Conservation (phyloP, 2,329 filamentous ascomycete genomes). For the Fusarium acutatum region DNA sequence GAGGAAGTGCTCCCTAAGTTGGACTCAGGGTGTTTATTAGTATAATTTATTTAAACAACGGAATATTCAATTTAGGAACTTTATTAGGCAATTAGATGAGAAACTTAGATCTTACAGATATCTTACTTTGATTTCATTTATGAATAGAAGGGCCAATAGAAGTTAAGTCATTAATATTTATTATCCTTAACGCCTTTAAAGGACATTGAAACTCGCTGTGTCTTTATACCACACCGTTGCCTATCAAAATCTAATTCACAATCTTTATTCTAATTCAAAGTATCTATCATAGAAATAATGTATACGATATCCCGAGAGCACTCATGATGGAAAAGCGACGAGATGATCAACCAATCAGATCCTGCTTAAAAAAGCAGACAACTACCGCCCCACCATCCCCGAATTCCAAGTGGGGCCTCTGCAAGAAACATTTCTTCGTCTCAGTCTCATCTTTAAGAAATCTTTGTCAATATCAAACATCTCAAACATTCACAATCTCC, state of each 20-base stretch:
- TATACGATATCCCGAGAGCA: neutral
- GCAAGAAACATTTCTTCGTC: conserved; percentile 37
- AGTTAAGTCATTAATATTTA: neutral
- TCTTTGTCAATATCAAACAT: conserved; percentile 8
- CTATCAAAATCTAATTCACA: no score
- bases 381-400: conserved; percentile 10
- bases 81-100: neutral
- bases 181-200: neutral
- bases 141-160: neutral
- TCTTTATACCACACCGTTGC: no score
- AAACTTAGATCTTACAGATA: neutral
- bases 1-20: neutral
- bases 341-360: conserved; percentile 14
- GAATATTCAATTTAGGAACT: neutral
- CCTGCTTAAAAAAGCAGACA: conserved; percentile 25
- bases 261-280: neutral
- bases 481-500: neutral
- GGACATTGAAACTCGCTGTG: no score
- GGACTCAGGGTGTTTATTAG: neutral
- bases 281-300: neutral
- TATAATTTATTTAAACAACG: neutral
- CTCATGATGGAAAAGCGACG: neutral
- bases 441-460: conserved; percentile 20
- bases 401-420: conserved; percentile 26
- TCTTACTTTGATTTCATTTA: neutral